Evolutionary conservation across 2,329 filamentous ascomycete genomes (phyloP), one percentile per base, ranked within the genome.

Genomic region (Ceratocystis cubensis): DNA sequence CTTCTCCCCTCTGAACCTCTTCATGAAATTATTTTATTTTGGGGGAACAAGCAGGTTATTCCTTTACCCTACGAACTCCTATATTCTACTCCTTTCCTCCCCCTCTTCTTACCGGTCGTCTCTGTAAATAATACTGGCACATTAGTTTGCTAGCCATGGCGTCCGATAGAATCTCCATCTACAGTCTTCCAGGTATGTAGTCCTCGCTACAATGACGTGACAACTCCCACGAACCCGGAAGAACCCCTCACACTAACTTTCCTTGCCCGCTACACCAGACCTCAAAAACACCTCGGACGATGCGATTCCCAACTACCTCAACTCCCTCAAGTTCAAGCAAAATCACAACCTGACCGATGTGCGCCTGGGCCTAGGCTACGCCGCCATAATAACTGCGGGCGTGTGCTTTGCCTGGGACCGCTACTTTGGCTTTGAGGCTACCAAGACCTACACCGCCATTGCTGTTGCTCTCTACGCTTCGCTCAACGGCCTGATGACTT

Each of bases 251-350:
- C 63, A 59, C 63, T 64, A 25, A 68, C 33, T 41, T 33, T 22
- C 17, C 30, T 15, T 41, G 5, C 64, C 45, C 33, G 33, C 53
- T 25, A 65, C 56, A 41, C 25, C 74, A 96, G 94, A 97, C 75
- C 87, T 99, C 70, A 97, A 97, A 78, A 96, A 94, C 79, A 95
- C 92, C 48, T 91, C 89, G 71, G 94, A 99, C 78, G 94, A 99
- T 78, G 91, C 92, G 67, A 87, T 99, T 68, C 86, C 89, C 68
- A 91, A 94, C 78, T 97, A 97, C 79, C 86, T 99, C 70, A 93
- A 90, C 77, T 89, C 86, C 41, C 85, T 97, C 75, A 86, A 82
- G 71, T 96, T 96, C 80, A 83, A 79, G 69, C 91, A 96, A 77
- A 86, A 88, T 70, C 88, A 97, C 78, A 82, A 77, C 67, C 85